Base-by-base conservation (phyloP, 1,284 basidiomycete genomes). In the Ceratorhiza oryzae-sativae region DNA sequence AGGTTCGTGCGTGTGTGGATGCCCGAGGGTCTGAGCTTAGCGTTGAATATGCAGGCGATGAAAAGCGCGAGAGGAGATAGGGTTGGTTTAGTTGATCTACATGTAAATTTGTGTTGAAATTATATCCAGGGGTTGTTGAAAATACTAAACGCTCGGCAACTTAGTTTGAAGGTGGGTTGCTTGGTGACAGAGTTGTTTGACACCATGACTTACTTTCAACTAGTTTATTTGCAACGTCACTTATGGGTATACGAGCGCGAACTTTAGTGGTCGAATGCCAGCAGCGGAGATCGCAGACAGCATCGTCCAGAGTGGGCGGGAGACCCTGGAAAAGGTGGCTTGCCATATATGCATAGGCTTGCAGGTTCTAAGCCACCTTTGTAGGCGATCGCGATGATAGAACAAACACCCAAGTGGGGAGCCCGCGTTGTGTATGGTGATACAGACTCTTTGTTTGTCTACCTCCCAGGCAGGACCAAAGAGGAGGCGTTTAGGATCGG, bases 231-330 rank as follows among this genome's bases (percentile, higher is more conserved):
- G 88, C 73, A 95, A 97, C 77, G 95, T 97, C 42, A 95, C 93
- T 0, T 98, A 98, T 77, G 96, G 96, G 0, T 99, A 99, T 79
- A 98, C 95, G 0, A 87, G 90, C 72, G 97, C 97, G 0, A 91
- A 91, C 1, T 98, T 90, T 78, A 98, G 95, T 18, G 97, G 97
- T 1, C 86, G 97, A 58, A 99, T 99, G 97, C 97, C 97, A 20
- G 95, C 94, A 23, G 96, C 98, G 20, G 96, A 98, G 81, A 94
- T 99, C 46, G 97, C 97, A 0, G 97, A 99, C 78, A 94, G 94
- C 71, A 98, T 99, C 75, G 97, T 99, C 0, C 96, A 98, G 81
- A 95, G 89, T 23, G 97, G 97, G 1, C 85, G 97, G 45, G 96
- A 98, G 81, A 98, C 95, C 0, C 83, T 99, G 20, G 96, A 98